Conservation (phyloP, 1,284 basidiomycete genomes). For the Moesziomyces sp. region DNA sequence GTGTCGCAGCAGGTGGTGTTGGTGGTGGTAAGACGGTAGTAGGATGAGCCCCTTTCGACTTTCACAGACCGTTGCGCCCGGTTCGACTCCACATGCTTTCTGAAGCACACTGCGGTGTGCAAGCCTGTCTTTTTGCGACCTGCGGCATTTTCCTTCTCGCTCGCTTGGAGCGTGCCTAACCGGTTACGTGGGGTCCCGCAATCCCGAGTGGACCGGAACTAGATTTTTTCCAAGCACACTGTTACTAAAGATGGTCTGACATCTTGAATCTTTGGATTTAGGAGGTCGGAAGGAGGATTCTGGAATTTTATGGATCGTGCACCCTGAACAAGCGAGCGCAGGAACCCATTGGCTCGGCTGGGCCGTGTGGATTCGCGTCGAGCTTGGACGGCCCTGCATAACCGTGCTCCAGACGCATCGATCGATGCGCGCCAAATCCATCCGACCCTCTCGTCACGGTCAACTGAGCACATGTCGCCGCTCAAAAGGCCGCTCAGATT, state of each 20-base stretch:
- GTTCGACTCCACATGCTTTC: not conserved
- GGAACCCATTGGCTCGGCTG: not conserved
- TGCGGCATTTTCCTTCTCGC: not conserved
- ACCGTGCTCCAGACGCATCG: not conserved
- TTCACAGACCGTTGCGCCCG: not conserved
- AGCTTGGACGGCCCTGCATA: not conserved
- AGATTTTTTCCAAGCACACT: no score
- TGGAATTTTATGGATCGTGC: not conserved
- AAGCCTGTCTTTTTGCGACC: not conserved
- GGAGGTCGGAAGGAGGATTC: not conserved
- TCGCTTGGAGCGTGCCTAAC: not conserved
- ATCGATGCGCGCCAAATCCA: not conserved
- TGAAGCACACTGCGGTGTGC: not conserved
- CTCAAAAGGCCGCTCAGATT: not conserved
- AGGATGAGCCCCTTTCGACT: not conserved
- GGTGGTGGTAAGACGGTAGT: not conserved
- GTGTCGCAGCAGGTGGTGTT: not conserved
- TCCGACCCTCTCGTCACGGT: no score
- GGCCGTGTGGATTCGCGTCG: not conserved
- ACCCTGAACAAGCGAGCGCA: not conserved
- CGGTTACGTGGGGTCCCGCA: not conserved
- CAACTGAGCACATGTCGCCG: no score
- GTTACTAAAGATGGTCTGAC: no score
- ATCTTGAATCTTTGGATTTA: no score
- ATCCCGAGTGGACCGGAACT: not conserved